Conservation (phyloP, 1,284 basidiomycete genomes). For the Rhodofomes roseus region DNA sequence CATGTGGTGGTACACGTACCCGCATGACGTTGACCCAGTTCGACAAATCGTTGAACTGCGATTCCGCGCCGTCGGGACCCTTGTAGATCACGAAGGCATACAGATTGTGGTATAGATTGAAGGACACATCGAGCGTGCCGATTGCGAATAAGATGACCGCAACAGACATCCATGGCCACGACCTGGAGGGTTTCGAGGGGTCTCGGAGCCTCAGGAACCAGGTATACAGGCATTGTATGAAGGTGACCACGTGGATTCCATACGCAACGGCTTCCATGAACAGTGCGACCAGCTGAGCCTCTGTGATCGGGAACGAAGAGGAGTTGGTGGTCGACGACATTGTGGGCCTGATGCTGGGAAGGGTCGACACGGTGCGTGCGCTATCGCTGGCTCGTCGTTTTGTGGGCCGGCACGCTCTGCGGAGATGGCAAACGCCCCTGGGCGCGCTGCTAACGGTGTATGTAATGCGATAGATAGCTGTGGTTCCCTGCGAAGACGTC, state of each 20-base stretch:
- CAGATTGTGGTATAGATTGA: constrained; percentile 20
- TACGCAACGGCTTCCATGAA: constrained; percentile 5
- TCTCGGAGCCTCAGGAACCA: neutral
- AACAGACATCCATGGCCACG: neutral
- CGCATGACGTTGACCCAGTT: constrained; percentile 22
- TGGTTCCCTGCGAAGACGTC: neutral
- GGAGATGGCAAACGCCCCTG: neutral
- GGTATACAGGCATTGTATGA: neutral
- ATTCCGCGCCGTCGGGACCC: constrained; percentile 16
- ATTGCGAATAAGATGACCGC: constrained; percentile 1
- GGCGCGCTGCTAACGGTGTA: neutral
- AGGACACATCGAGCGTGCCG: constrained; percentile 19
- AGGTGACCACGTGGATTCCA: constrained; percentile 2
- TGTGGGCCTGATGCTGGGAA: neutral
- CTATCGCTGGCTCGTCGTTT: neutral
- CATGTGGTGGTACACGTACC: neutral
- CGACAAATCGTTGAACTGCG: constrained; percentile 17
- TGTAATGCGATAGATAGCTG: neutral
- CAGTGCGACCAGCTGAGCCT: constrained; percentile 6
- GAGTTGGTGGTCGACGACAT: neutral
- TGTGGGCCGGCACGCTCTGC: neutral
- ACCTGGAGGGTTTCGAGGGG: neutral
- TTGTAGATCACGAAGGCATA: constrained; percentile 20
- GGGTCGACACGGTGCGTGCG: neutral
- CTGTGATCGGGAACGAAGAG: neutral